Conservation (phyloP, 805 yeast genomes). For the Wickerhamiella azymoides region DNA sequence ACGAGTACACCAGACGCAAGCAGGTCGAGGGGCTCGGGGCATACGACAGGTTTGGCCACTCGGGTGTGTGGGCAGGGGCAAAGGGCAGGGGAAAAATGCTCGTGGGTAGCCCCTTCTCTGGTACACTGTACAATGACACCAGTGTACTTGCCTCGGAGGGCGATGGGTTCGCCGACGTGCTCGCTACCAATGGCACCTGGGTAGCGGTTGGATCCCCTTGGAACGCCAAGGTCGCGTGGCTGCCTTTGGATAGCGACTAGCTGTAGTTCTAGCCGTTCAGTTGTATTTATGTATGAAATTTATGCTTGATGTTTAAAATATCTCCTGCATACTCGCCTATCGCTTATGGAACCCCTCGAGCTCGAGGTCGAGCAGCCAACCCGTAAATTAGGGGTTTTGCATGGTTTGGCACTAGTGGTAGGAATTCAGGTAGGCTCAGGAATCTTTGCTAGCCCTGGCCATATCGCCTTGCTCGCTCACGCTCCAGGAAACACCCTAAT, state of each 20-base stretch:
- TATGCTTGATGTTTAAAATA: not conserved
- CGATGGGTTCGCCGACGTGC: constrained; percentile 33
- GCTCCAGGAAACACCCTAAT: constrained; percentile 27
- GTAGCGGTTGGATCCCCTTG: constrained; percentile 21
- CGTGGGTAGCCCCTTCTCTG: constrained; percentile 34
- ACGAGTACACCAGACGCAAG: constrained; percentile 18
- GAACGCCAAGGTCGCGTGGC: not conserved
- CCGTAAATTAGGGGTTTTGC: constrained; percentile 13
- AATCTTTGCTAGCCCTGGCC: constrained; percentile 31
- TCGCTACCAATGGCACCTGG: constrained; percentile 20
- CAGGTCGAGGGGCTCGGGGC: constrained; percentile 12
- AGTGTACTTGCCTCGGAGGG: constrained; percentile 21
- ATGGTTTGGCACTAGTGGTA: constrained; percentile 29
- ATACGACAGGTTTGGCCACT: constrained; percentile 26
- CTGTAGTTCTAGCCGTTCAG: too few species aligned
- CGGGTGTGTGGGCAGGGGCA: constrained; percentile 18
- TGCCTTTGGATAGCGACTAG: too few species aligned
- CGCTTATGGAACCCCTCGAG: constrained; percentile 8
- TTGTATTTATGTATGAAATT: not conserved
- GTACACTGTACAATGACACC: constrained; percentile 34
- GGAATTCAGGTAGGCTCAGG: constrained; percentile 35
- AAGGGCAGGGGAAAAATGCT: constrained; percentile 19
- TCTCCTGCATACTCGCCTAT: too few species aligned
- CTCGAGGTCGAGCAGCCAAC: constrained; percentile 2
- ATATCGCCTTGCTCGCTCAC: constrained; percentile 27